Base-by-base conservation (phyloP, 495 filamentous ascomycete species). In the Collariella sp. region DNA sequence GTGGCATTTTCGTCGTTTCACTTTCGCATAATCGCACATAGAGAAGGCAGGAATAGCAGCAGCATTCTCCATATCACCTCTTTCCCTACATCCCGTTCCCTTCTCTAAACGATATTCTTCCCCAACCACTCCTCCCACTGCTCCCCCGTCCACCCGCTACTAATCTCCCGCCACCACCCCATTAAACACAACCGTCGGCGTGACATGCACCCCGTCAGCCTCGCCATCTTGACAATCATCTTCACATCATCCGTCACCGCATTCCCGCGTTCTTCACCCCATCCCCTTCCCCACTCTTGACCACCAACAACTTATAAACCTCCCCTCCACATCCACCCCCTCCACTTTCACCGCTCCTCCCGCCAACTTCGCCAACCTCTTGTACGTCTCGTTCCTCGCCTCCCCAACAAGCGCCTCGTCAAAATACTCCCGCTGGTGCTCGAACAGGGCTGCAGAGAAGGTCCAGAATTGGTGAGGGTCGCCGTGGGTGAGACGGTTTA, bases 71-170 rank as follows among this genome's bases (percentile, higher is more conserved):
- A 2, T 10, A 34, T 6, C 26, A 16, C 45, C 10, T 20, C 26
- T 7, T 16, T 12, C 16, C 31, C 45, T 20, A 18, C 18, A n/a
- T 26, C 7, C 24, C 7, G 11, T 20, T 4, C 29, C 7, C 10
- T 3, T 13, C 2, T 11, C 75, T 71, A 93, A 57, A 71, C 75
- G 56, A 89, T 70, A 66, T 86, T 91, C 74, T 87, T 86, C 59
- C 74, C 76, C 66, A 96, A 66, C 87, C 87, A 97, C 67, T 88
- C 81, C 61, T 79, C 74, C 91, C 90, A 98, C 68, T 93, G 84
- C 47, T 84, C 81, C 62, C 70, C 74, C 3, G 78, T 84, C 79
- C 90, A 95, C 42, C 82, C 79, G 47, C 84, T 89, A 40, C 81
- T 83, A 57, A 95, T 89, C 16, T 82, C 77, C 80, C 55, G 86